Base-by-base conservation (phyloP, 129 eudicot genomes). In the Artemisia tridentata region DNA sequence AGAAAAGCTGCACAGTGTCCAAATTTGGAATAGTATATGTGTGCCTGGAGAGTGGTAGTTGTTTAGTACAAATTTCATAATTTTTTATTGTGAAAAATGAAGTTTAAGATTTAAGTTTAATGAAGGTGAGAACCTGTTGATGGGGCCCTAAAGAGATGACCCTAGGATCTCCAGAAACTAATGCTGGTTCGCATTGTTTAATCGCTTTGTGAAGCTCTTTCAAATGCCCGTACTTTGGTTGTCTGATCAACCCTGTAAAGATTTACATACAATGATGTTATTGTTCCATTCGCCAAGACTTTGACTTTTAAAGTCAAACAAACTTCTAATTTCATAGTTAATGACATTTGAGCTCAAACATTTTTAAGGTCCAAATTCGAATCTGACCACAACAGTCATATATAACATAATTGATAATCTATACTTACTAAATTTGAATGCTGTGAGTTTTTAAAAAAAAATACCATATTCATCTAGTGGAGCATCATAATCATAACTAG, bases 401-500 rank as follows among this genome's bases (percentile, higher is more conserved):
- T 38, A 38, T 2, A 34, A 38, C 45, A 38, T 38, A 38, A 38
- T 1, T 38, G 45, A 38, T 38, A 7, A 38, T 38, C 2, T 7
- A 38, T 7, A 38, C 11, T 38, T 7, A 7, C 45, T 38, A 38
- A 38, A 38, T 38, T 38, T 38, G 2, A 7, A 7, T 8, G 45
- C 10, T 38, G 8, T 8, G 45, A 38, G 45, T 38, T 38, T 23
- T 12, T 65, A 5, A 59, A 46, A 68, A 68, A 59, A 17, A 67
- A 72, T 67, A 89, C 98, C 98, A 61, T 93, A 93, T 85, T 93
- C 98, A 67, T 93, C 98, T 15, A 93, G 86, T 61, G 99, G 99
- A 82, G 99, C 99, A 80, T 93, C 97, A 62, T 93, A 93, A 76
- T 93, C 99, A 27, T 93, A 93, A 85, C 97, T 93, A 38, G 99